phyloP scores from a whole-genome alignment of 495 filamentous ascomycete species.

The Penicillium diatomitis region DNA sequence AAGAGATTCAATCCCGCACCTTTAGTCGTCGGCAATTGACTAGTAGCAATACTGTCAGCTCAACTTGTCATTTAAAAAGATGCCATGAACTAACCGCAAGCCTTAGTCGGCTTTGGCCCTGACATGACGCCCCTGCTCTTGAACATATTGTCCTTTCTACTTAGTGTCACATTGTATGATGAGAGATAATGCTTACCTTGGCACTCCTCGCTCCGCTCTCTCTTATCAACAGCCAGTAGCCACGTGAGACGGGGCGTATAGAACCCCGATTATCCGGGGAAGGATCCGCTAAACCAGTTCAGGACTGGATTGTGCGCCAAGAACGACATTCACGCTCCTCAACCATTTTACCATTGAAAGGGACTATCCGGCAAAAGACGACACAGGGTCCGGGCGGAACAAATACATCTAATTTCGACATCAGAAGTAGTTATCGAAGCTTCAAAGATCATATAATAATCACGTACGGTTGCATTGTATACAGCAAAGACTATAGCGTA shows the following conservation, averaged over 20 bases:
- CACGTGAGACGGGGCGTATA: slow-evolving; percentile 5
- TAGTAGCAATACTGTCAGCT: slow-evolving; percentile 11
- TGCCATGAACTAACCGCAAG: slow-evolving; percentile 24
- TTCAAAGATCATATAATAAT: background rate
- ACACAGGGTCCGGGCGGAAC: too few species aligned
- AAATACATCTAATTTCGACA: too few species aligned
- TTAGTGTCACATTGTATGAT: slow-evolving; percentile 2
- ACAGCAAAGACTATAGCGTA: background rate
- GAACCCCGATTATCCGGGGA: slow-evolving; percentile 1
- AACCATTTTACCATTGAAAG: too few species aligned
- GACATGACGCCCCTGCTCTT: slow-evolving; percentile 8
- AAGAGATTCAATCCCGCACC: slow-evolving; percentile 7
- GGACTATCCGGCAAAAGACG: too few species aligned
- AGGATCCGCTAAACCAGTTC: background rate
- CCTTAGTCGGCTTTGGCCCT: slow-evolving; percentile 31
- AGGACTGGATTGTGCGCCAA: background rate
- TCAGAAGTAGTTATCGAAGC: too few species aligned
- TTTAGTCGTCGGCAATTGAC: slow-evolving; percentile 34
- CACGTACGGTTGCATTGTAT: background rate
- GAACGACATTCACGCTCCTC: too few species aligned
- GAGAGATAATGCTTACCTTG: background rate
- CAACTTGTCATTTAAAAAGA: too few species aligned
- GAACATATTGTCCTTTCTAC: slow-evolving; percentile 10
- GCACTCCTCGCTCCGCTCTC: background rate
- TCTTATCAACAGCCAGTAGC: background rate